Conservation (phyloP, 2,329 filamentous ascomycete genomes). For the Ophiocordyceps unilateralis region DNA sequence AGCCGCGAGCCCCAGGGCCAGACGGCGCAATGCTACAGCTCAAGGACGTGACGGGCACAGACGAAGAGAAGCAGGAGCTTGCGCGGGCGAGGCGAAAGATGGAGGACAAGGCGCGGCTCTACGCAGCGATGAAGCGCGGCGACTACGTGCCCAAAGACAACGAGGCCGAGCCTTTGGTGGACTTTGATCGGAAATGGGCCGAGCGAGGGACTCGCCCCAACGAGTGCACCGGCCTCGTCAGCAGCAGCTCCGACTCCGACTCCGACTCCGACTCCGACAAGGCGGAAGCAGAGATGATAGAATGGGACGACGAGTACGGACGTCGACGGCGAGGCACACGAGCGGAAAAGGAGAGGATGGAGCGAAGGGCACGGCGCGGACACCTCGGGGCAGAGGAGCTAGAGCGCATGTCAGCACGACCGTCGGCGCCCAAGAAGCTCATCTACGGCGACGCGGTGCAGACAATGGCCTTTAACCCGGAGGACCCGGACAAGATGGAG, state of each 20-base stretch:
- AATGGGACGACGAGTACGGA: conserved; percentile 86
- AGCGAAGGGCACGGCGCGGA: conserved; percentile 33
- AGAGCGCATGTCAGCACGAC: conserved; percentile 52
- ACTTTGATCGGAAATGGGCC: conserved; percentile 95
- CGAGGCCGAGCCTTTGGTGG: conserved; percentile 53
- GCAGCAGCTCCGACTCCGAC: conserved; percentile 36
- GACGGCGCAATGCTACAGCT: conserved; percentile 32
- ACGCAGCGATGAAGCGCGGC: conserved; percentile 82
- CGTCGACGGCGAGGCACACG: conserved; percentile 59
- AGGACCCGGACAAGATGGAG: conserved; percentile 57
- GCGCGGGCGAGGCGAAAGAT: conserved; percentile 62
- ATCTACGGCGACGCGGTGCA: conserved; percentile 83
- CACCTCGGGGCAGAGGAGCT: conserved; percentile 41
- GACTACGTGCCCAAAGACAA: conserved; percentile 56
- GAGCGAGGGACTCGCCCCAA: conserved; percentile 23
- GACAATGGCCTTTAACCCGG: conserved; percentile 63
- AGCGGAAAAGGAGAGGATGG: conserved; percentile 46
- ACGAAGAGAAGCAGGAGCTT: conserved; percentile 49
- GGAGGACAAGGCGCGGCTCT: conserved; percentile 78
- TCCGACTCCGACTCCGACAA: conserved; percentile 20
- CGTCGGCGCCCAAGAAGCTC: conserved; percentile 47
- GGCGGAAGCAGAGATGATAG: conserved; percentile 48
- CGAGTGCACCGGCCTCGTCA: conserved; percentile 21
- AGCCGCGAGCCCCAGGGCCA: conserved; percentile 14
- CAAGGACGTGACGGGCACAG: conserved; percentile 34